Evolutionary conservation across 352 stramenopile species (phyloP), one percentile per base, ranked within the genome.

Genomic region (Phytopythium aichiense): DNA sequence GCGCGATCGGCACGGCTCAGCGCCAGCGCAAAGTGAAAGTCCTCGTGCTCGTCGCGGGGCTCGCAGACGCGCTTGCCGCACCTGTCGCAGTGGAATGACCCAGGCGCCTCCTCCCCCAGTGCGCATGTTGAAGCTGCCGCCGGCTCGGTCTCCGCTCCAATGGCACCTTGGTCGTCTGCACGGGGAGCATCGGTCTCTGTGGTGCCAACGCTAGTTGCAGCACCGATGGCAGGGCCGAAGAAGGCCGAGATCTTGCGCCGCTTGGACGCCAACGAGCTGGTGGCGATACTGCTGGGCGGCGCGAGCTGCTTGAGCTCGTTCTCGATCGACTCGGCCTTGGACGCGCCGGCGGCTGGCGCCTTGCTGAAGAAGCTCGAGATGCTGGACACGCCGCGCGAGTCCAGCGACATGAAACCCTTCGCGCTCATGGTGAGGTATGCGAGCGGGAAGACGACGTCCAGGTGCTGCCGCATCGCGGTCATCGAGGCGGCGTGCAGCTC

Each of bases 331-430:
- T 49, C 53, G 43, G 40, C 35, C 12, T 58, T 58, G 52, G 64
- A 64, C 40, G 52, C 31, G 37, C 38, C 7, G 25, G 69, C 51
- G 2, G 60, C 33, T 3, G 38, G 5, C 54, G 58, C 58, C 52
- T 85, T 86, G 42, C 71, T 76, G 57, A 91, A 91, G 61, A 87
- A 93, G 18, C 72, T 89, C 2, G 80, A 89, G 50, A 91, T 93
- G 58, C 67, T 90, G 12, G 72, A 60, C 20, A 72, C 65, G 20
- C 56, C 51, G 50, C 69, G 53, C 15, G 66, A 77, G 37, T 79
- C 74, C 33, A 89, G 68, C 2, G 77, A 51, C 31, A 87, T 69
- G 50, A 94, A 94, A 54, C 88, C 82, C 65, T 89, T 92, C 20
- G 80, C 78, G 38, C 83, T 64, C 64, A 94, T 79, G 16, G 69